These are phyloP conservation scores for Schwanniomyces vanrijiae DNA, from an alignment of 805 yeast species.

Conservation along the genomic window DNA sequence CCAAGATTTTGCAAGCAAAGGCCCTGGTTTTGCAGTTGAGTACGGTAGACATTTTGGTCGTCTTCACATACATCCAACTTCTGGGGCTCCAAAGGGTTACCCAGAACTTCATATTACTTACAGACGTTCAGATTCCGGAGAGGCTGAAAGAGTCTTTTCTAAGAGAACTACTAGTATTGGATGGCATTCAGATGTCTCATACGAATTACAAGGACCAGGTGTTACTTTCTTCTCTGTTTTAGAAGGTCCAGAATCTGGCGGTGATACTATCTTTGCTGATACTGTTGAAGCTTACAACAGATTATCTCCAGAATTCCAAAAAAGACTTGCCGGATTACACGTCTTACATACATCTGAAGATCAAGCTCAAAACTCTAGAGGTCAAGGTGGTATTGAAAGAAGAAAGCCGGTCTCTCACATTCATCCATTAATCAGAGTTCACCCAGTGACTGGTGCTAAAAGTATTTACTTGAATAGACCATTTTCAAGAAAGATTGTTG, in stretches of 20 bases:
- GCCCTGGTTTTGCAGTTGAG: conserved; percentile 50
- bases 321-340: conserved; percentile 58
- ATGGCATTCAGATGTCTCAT: conserved; percentile 78
- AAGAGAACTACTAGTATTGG: conserved; percentile 36
- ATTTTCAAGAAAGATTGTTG: conserved; percentile 67
- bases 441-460: conserved; percentile 70
- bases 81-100: conserved; percentile 66
- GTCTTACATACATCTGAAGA: conserved; percentile 70
- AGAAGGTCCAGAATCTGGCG: conserved; percentile 62
- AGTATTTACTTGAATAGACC: conserved; percentile 56
- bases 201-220: conserved; percentile 73
- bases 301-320: conserved; percentile 63
- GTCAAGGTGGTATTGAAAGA: conserved; percentile 62
- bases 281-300: conserved; percentile 69
- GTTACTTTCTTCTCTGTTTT: conserved; percentile 64
- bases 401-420: conserved; percentile 60
- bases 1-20: conserved; percentile 59
- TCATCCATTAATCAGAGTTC: conserved; percentile 72
- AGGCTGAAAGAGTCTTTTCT: conserved; percentile 33
- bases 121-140: conserved; percentile 45
- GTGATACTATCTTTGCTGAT: conserved; percentile 80
- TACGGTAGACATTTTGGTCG: conserved; percentile 69
- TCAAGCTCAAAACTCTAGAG: conserved; percentile 60
- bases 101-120: conserved; percentile 66
- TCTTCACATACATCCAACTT: conserved; percentile 70